phyloP scores from a whole-genome alignment of 148 eudicot genomes.

The Cornus controversa region DNA sequence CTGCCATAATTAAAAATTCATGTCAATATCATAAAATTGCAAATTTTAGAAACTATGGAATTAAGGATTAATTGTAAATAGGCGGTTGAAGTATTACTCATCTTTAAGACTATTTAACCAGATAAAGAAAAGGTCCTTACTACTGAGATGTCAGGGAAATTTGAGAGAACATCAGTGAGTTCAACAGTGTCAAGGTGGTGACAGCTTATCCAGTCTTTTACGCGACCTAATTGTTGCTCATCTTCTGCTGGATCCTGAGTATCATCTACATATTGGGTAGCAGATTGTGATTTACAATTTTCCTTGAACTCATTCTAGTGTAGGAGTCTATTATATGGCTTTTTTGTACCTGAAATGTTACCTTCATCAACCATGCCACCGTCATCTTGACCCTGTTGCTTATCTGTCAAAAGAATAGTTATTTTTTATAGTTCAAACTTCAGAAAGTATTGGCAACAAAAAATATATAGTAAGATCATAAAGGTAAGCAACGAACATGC shows the following conservation, averaged over 20 bases:
- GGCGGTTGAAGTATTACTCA: neutral
- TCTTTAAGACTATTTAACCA: neutral
- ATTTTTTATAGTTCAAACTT: slow-evolving; percentile 2
- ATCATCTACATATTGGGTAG: slow-evolving; percentile 47
- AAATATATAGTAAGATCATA: neutral
- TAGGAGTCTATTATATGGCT: neutral
- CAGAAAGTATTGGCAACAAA: neutral
- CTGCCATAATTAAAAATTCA: slow-evolving; percentile 45
- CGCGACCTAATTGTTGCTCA: slow-evolving; percentile 68
- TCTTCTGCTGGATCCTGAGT: slow-evolving; percentile 90
- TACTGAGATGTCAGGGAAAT: slow-evolving; percentile 80
- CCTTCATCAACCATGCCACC: slow-evolving; percentile 47
- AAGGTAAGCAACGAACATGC: slow-evolving; percentile 1
- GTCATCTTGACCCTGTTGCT: slow-evolving; percentile 37
- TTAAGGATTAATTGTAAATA: too few relatives aligned
- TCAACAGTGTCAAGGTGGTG: slow-evolving; percentile 59
- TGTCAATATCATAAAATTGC: neutral
- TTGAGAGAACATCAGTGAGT: slow-evolving; percentile 65
- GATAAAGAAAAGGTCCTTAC: slow-evolving; percentile 35
- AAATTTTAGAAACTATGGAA: neutral
- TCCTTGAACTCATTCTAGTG: neutral
- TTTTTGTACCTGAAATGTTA: slow-evolving; percentile 8
- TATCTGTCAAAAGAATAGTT: slow-evolving; percentile 32
- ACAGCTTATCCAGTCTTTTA: slow-evolving; percentile 81
- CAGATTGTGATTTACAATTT: neutral